These are phyloP conservation scores for Phlebiopsis flavidoalba DNA, from an alignment of 768 basidiomycete genomes.

Conservation along the genomic window DNA sequence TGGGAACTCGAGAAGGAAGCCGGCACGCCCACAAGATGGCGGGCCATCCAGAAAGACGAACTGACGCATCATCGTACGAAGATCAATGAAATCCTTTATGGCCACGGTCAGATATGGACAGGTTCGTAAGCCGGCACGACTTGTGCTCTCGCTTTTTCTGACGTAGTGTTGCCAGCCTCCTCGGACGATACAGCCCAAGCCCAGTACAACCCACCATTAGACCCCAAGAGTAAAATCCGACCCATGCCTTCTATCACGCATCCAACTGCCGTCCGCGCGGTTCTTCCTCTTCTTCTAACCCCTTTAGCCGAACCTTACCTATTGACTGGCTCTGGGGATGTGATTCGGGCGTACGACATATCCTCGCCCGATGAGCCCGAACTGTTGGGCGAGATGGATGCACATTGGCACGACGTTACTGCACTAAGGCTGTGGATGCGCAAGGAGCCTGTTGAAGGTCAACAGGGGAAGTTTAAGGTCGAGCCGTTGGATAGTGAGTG, in stretches of 20 bases:
- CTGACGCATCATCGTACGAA: slow-evolving; percentile 75
- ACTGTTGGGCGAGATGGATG: slow-evolving; percentile 70
- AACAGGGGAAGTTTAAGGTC: slow-evolving; percentile 38
- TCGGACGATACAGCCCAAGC: slow-evolving; percentile 82
- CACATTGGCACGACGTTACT: slow-evolving; percentile 88
- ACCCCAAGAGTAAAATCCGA: slow-evolving; percentile 17
- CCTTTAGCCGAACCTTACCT: slow-evolving; percentile 68
- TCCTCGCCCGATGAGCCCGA: slow-evolving; percentile 64
- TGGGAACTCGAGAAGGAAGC: slow-evolving; percentile 63
- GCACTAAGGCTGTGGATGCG: slow-evolving; percentile 71
- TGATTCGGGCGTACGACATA: slow-evolving; percentile 76
- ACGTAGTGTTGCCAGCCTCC: slow-evolving; percentile 56
- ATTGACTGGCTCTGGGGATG: slow-evolving; percentile 80
- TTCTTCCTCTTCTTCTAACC: slow-evolving; percentile 65
- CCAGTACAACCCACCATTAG: slow-evolving; percentile 36
- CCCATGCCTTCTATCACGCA: slow-evolving; percentile 52
- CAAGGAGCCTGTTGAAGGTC: slow-evolving; percentile 37
- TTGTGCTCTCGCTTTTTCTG: background rate
- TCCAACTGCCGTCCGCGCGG: slow-evolving; percentile 59
- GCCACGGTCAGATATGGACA: slow-evolving; percentile 81
- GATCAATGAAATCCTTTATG: slow-evolving; percentile 67
- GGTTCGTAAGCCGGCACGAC: slow-evolving; percentile 40
- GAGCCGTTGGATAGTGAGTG: slow-evolving; percentile 83
- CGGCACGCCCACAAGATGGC: slow-evolving; percentile 42
- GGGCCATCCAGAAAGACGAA: slow-evolving; percentile 46